Evolutionary conservation across 1,284 basidiomycete genomes (phyloP), one percentile per base, ranked within the genome.

Genomic region (Lentinula novae-zelandiae): DNA sequence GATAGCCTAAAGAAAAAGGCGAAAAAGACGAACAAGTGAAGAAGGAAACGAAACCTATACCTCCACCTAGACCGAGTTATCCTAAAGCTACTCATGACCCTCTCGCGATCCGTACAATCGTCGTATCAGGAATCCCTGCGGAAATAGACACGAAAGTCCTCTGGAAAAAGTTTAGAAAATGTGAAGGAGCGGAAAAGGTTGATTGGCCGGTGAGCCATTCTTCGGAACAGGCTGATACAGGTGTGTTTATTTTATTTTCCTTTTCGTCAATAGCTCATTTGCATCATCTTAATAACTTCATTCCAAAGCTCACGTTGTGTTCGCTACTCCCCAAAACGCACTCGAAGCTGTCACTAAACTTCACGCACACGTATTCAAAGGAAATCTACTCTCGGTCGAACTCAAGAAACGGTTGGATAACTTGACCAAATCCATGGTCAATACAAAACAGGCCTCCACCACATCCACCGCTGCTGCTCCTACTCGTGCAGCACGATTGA

Each of bases 361-460:
- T 0, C 94, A 99, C 71, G 93, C 93, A 0, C 95, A 97, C 71
- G 88, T 95, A 46, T 98, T 91, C 83, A 97, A 98, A 73, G 95
- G 95, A 48, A 80, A 83, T 2, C 78, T 95, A 13, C 84, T 98
- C 31, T 94, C 90, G 5, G 93, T 90, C n/a, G 88, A 91, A 5
- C 81, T 98, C 64, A 98, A 98, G 79, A 95, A 95, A 71, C 86
- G 93, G 1, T 76, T 93, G 4, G 57, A 58, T n/a, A 84, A 80
- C 53, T 80, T 92, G 17, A 78, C 80, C 4, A 86, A 87, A 63
- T 73, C 80, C 12, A n/a, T 2, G 66, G 20, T 20, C 22, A 73
- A 27, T 68, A 69, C 38, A 79, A 73, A 67, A 62, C 70, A 60
- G 7, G 62, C 66, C 17, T 65, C 67, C 22, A 20, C 44, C 17